Base-by-base conservation (phyloP, 306 rosid species). In the Hippophae gyantsensis region DNA sequence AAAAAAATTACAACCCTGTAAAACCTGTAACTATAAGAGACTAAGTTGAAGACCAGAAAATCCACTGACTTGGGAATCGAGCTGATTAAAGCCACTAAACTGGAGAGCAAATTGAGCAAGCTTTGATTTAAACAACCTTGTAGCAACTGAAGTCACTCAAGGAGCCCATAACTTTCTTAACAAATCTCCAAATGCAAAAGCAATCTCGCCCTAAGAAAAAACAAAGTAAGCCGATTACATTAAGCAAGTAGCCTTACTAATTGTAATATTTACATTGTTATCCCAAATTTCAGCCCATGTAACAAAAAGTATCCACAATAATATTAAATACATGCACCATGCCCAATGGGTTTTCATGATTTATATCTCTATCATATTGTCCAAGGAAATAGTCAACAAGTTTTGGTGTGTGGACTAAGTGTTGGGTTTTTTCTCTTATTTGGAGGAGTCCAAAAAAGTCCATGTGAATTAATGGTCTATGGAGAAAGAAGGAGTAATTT, bases 111-210 rank as follows among this genome's bases (percentile, higher is more conserved):
- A 92, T 71, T 86, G 84, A 68, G 97, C 89, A 80, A 92, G 90
- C 70, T 92, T 88, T 71, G 94, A 80, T 74, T 92, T 92, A 77
- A 92, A 92, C 44, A 69, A 48, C 80, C 85, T 82, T 70, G 99
- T 96, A 57, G 93, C 78, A 69, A 86, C 86, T 7, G 93, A 82
- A 73, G 80, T 76, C 60, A 95, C 89, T 60, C 99, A 94, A 80
- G 99, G 99, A 23, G 95, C 95, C 99, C 99, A 92, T 79, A 92
- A 80, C 71, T 92, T 92, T 77, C 99, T 80, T 50, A 92, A 71
- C 60, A 92, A 71, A 68, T 92, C 99, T 75, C 99, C 97, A 80
- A 92, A 92, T 27, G 95, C 90, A 45, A 84, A 76, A 67, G 99
- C 99, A 80, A 92, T 92, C 79, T 92, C 97, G 60, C 99, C 99